Conservation (phyloP, 2,329 filamentous ascomycete genomes). For the Chaetomiaceae sp. region DNA sequence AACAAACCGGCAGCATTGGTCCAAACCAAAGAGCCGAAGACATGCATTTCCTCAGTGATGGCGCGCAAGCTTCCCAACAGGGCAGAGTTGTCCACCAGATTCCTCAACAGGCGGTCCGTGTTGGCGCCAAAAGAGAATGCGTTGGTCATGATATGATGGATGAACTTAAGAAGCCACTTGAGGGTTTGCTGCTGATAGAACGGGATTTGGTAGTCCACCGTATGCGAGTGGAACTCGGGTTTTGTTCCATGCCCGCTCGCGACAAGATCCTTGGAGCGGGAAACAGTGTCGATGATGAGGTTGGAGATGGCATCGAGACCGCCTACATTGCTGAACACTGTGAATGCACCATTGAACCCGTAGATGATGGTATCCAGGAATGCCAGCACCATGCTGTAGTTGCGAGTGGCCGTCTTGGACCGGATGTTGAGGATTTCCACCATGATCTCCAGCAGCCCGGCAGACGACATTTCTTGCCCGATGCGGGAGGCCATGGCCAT, state of each 20-base stretch:
- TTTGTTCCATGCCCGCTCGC: slow-evolving; percentile 67
- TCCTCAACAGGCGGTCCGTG: slow-evolving; percentile 83
- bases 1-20: slow-evolving; percentile 88
- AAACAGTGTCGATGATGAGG: slow-evolving; percentile 74
- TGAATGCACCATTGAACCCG: slow-evolving; percentile 77
- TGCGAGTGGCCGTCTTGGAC: slow-evolving; percentile 74
- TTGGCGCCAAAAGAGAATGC: slow-evolving; percentile 65
- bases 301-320: slow-evolving; percentile 90
- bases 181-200: slow-evolving; percentile 91
- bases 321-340: slow-evolving; percentile 72
- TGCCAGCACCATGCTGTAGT: slow-evolving; percentile 75
- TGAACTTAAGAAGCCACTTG: slow-evolving; percentile 91
- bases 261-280: slow-evolving; percentile 62
- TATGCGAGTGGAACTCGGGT: slow-evolving; percentile 63
- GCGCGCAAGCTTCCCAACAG: slow-evolving; percentile 72
- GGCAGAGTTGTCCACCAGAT: slow-evolving; percentile 88
- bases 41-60: slow-evolving; percentile 72
- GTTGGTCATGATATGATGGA: slow-evolving; percentile 90
- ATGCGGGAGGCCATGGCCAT: slow-evolving; percentile 71
- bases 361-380: slow-evolving; percentile 89
- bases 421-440: slow-evolving; percentile 83
- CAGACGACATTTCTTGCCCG: slow-evolving; percentile 78
- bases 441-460: slow-evolving; percentile 83
- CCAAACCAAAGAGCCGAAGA: slow-evolving; percentile 93
- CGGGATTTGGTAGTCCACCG: slow-evolving; percentile 89